Conservation (phyloP, 345 rosid species). For the Arabis hirsuta region DNA sequence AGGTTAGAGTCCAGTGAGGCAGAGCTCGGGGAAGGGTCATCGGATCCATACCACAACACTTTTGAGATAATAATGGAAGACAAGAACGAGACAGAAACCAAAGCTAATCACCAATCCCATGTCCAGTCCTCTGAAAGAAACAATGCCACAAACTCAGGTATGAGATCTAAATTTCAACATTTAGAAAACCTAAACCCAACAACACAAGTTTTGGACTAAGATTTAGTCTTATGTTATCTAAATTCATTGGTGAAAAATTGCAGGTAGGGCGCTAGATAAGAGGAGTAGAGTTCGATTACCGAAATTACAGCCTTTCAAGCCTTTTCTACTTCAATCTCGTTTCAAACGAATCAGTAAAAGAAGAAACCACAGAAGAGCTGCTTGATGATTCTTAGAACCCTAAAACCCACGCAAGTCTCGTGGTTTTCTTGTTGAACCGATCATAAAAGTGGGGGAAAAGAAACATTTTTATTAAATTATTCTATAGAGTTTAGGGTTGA, state of each 20-base stretch:
- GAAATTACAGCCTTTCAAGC: conserved; percentile 48
- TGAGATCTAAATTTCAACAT: conserved; percentile 11
- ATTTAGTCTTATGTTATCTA: not conserved
- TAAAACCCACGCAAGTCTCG: conserved; percentile 26
- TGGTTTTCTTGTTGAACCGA: conserved; percentile 15
- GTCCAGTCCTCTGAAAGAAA: conserved; percentile 26
- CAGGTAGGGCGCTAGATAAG: conserved; percentile 51
- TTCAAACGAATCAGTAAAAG: conserved; percentile 52
- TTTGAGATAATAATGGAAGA: conserved; percentile 34
- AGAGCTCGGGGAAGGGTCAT: conserved; percentile 29
- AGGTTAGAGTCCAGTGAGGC: conserved; percentile 31
- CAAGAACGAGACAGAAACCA: conserved; percentile 34
- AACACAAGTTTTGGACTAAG: not conserved
- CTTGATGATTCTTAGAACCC: conserved; percentile 20
- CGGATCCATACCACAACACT: conserved; percentile 17
- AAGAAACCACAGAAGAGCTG: conserved; percentile 26
- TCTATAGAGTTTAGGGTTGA: conserved; percentile 20
- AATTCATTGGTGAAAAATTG: conserved; percentile 26
- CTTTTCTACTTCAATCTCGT: conserved; percentile 47
- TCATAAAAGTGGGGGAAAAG: conserved; percentile 2
- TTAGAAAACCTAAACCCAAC: conserved; percentile 11
- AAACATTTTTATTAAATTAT: conserved; percentile 2
- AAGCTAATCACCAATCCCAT: conserved; percentile 34
- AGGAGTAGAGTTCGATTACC: conserved; percentile 35
- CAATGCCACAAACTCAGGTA: conserved; percentile 39